Evolutionary conservation across 2,329 filamentous ascomycete species (phyloP).

Genomic region (Penicillium frequentans): DNA sequence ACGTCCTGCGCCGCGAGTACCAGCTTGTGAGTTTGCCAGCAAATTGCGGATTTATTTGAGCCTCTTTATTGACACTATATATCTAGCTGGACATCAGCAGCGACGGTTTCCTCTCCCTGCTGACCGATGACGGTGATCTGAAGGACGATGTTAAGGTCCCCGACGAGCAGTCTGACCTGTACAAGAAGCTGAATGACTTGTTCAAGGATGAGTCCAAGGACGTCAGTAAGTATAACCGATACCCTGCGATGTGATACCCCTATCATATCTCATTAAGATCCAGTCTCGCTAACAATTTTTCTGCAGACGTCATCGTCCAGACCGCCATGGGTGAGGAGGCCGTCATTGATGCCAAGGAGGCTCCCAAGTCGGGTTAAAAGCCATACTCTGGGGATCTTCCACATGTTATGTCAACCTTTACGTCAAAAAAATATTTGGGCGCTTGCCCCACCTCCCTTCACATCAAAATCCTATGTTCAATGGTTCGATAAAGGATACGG

Average conservation of each 20-base stretch:
- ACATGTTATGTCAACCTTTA: constrained; percentile 32
- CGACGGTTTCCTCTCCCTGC: constrained; percentile 91
- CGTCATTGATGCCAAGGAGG: constrained; percentile 92
- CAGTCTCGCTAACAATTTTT: constrained; percentile 1
- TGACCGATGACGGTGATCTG: constrained; percentile 79
- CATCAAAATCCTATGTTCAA: constrained; percentile 27
- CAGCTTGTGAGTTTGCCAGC: constrained; percentile 71
- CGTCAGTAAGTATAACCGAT: constrained; percentile 68
- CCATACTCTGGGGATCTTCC: constrained; percentile 22
- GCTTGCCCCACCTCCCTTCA: constrained; percentile 10
- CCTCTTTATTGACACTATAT: not conserved
- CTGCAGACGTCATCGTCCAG: constrained; percentile 81
- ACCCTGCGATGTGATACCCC: not conserved
- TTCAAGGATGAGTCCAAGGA: constrained; percentile 87
- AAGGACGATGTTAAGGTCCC: constrained; percentile 96
- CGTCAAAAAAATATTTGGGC: constrained; percentile 26
- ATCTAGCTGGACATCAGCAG: constrained; percentile 86
- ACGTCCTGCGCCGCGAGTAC: constrained; percentile 87
- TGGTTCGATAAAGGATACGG: constrained; percentile 28
- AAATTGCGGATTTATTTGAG: not conserved
- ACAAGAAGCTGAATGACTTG: constrained; percentile 79
- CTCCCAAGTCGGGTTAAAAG: constrained; percentile 50
- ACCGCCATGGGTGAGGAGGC: constrained; percentile 95
- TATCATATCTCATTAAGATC: not conserved
- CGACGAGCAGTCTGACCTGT: constrained; percentile 70